Conservation (phyloP, 2,329 filamentous ascomycete genomes). For the Neurospora crassa region DNA sequence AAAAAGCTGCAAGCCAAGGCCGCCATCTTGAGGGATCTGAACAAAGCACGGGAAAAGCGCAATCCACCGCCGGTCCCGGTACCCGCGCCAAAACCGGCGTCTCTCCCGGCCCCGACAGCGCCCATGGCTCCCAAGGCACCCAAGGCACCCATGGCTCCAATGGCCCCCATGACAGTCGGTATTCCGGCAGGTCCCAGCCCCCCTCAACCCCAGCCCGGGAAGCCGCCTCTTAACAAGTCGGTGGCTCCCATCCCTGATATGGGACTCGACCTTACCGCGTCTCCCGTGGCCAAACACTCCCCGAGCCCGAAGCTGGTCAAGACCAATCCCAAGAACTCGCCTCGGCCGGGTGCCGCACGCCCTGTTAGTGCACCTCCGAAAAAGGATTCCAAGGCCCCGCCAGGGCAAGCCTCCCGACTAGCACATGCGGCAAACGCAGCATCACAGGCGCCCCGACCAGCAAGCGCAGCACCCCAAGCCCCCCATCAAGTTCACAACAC, state of each 20-base stretch:
- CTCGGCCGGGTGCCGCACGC: slow-evolving; percentile 12
- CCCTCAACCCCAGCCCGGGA: slow-evolving; percentile 18
- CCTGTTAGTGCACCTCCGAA: slow-evolving; percentile 15
- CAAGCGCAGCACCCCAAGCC: slow-evolving; percentile 2
- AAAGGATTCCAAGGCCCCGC: slow-evolving; percentile 15
- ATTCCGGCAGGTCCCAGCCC: neutral
- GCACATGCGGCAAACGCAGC: neutral
- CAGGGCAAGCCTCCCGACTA: slow-evolving; percentile 6
- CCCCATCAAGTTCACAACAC: neutral
- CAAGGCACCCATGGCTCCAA: slow-evolving; percentile 5
- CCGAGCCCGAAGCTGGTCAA: slow-evolving; percentile 14
- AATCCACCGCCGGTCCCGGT: slow-evolving; percentile 11
- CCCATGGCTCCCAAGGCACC: slow-evolving; percentile 8
- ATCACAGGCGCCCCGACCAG: slow-evolving; percentile 3
- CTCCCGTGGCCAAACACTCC: slow-evolving; percentile 10
- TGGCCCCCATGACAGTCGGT: slow-evolving; percentile 5
- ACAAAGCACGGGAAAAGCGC: slow-evolving; percentile 26
- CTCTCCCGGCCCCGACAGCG: slow-evolving; percentile 9
- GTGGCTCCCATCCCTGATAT: slow-evolving; percentile 49
- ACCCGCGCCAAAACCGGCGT: slow-evolving; percentile 7
- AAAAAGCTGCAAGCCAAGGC: slow-evolving; percentile 40
- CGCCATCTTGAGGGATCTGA: slow-evolving; percentile 44
- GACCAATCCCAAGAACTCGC: slow-evolving; percentile 12
- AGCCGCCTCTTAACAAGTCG: slow-evolving; percentile 28
- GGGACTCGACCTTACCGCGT: slow-evolving; percentile 33